Conservation (phyloP, 805 yeast species). For the Candida andamanensis region DNA sequence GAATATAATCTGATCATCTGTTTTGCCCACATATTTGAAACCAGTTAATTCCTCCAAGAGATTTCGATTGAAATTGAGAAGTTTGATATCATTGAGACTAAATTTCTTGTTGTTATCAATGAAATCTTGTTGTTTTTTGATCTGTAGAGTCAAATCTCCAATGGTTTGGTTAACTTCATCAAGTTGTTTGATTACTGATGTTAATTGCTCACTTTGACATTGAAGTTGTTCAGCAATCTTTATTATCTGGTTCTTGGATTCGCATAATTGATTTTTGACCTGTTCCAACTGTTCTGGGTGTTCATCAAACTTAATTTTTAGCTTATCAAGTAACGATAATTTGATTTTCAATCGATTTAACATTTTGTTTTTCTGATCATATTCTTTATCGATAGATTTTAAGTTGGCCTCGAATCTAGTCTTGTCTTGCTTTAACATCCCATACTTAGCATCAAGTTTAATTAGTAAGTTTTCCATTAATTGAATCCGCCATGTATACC, state of each 20-base stretch:
- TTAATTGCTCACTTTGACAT: constrained; percentile 1
- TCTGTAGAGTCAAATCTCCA: constrained; percentile 6
- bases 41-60: constrained; percentile 24
- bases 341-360: constrained; percentile 12
- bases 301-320: constrained; percentile 8
- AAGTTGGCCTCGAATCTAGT: constrained; percentile 5
- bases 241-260: constrained; percentile 4
- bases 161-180: background rate
- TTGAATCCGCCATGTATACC: constrained; percentile 62
- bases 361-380: constrained; percentile 5
- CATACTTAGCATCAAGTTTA: constrained; percentile 17
- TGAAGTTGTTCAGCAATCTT: constrained; percentile 10
- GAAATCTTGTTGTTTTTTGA: constrained; percentile 5
- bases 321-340: constrained; percentile 6
- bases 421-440: constrained; percentile 9
- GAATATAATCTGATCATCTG: constrained; percentile 1
- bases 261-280: constrained; percentile 9
- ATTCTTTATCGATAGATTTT: constrained; percentile 5
- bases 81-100: constrained; percentile 16
- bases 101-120: constrained; percentile 14
- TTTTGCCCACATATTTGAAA: constrained; percentile 11
- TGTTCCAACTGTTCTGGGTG: constrained; percentile 8
- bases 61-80: constrained; percentile 17
- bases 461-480: constrained; percentile 42
- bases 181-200: background rate